Evolutionary conservation across 1,284 basidiomycete species (phyloP).

Genomic region (Caloboletus inedulis): DNA sequence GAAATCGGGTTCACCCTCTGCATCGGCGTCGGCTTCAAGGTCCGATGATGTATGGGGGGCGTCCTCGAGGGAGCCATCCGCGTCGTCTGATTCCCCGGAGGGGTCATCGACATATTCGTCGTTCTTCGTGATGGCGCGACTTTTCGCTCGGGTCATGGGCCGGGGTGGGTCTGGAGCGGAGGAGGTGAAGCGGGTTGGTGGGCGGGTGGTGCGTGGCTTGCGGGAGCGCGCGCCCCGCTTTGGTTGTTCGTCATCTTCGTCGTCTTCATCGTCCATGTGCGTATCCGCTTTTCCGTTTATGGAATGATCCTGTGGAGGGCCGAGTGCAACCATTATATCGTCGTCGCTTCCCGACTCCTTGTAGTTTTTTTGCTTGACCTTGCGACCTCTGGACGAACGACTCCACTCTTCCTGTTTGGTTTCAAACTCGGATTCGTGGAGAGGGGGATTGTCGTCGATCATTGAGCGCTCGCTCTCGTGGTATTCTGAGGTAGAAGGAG

Average conservation of each 20-base stretch:
- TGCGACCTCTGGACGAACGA: slow-evolving; percentile 46
- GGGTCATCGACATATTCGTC: slow-evolving; percentile 55
- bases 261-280: slow-evolving; percentile 16
- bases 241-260: slow-evolving; percentile 36
- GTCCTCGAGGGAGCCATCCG: slow-evolving; percentile 57
- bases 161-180: slow-evolving; percentile 11
- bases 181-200: slow-evolving; percentile 21
- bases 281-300: slow-evolving; percentile 33
- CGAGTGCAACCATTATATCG: slow-evolving; percentile 21
- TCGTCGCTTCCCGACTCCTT: slow-evolving; percentile 51
- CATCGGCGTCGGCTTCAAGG: slow-evolving; percentile 37
- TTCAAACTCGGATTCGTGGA: slow-evolving; percentile 25
- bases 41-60: slow-evolving; percentile 50
- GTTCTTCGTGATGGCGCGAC: slow-evolving; percentile 38
- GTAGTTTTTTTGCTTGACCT: slow-evolving; percentile 44
- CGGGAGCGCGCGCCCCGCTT: slow-evolving; percentile 19
- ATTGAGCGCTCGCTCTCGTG: slow-evolving; percentile 54
- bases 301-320: slow-evolving; percentile 5
- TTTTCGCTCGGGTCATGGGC: slow-evolving; percentile 31
- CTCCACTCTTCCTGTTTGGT: slow-evolving; percentile 34
- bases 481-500: slow-evolving; percentile 66
- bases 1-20: slow-evolving; percentile 35
- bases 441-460: slow-evolving; percentile 36
- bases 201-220: slow-evolving; percentile 29
- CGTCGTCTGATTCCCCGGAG: slow-evolving; percentile 52